Evolutionary conservation across 257 asterid genomes (phyloP), one percentile per base, ranked within the genome.

Genomic region (Orobanche coerulescens): DNA sequence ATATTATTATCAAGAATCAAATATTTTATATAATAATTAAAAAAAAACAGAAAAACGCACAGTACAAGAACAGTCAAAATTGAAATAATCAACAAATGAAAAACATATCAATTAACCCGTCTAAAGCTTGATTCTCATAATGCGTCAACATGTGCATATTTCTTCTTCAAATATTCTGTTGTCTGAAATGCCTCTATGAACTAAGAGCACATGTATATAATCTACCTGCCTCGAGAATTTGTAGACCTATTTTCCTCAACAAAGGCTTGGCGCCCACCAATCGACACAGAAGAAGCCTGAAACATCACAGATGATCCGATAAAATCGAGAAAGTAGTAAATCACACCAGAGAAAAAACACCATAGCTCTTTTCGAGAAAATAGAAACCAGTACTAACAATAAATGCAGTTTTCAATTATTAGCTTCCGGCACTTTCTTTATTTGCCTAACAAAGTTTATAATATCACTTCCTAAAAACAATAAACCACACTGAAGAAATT

Each of bases 171-270:
- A 6, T 4, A 12, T 34, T 5, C 10, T 34, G 13, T 37, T 11
- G 43, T 37, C 10, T 37, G 43, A 37, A 15, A 37, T 37, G 10
- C 43, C 13, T 37, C n/a, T n/a, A 37, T 5, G 43, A 9, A 16
- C 44, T 39, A 39, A 10, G n/a, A 10, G 44, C 11, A 6, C 2
- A 12, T 39, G 44, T 6, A 39, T 39, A 12, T 10, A 16, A 39
- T 4, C 44, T 33, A 66, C 96, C 76, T 79, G 50, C 88, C 88
- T 60, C 81, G 79, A 25, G 78, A 71, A 68, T 57, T 44, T 16
- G 51, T 79, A 30, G 88, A 82, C 78, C 79, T 74, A 74, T 82
- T 82, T 61, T 79, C 88, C 73, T 82, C 85, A 39, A 82, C 61
- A 56, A 79, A 28, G 19, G 75, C 73, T 58, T 69, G 83, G 46